Evolutionary conservation across 2,329 filamentous ascomycete species (phyloP), one percentile per base, ranked within the genome.

Genomic region (Penicillium verrucosum): DNA sequence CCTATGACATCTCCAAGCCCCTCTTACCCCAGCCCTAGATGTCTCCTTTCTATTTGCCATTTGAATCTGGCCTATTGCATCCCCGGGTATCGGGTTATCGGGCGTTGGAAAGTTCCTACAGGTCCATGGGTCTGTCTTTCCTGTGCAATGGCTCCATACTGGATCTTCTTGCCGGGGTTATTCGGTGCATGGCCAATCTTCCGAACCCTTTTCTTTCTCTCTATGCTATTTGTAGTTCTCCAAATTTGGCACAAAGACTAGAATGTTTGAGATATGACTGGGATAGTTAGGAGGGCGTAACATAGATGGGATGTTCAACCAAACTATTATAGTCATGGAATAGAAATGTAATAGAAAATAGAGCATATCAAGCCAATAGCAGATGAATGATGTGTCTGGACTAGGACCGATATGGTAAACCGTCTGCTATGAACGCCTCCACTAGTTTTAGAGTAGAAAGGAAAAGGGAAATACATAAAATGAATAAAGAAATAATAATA

Each of bases 201-300:
- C 49, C 48, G 25, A 32, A 42, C 44, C 34, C 34, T 37, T n/a
- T 42, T 37, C 41, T 57, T 44, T 42, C 44, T 40, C 36, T 23
- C 2, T 25, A 14, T 8, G 29, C 16, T 59, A 30, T 59, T 53
- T 51, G 40, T 51, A 38, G 34, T 25, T 49, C 14, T 47, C 59
- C 57, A 58, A 57, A 60, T 59, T 56, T 63, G 60, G 61, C 58
- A 68, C 67, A 69, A 68, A 69, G 66, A 50, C 21, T 1, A 44
- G 25, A 18, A 30, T 25, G 44, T 48, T 37, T 44, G 40, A 32
- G 36, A 23, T 32, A 42, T 47, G 27, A 34, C 50, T 32, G 8
- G 23, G 38, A 34, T 45, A 6, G 18, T 16, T 32, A 12, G 27
- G 27, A 23, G 25, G 23, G 21, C 37, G 51, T 46, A 3, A 46